Base-by-base conservation (phyloP, 2,329 filamentous ascomycete genomes). In the Blastomyces parvus region DNA sequence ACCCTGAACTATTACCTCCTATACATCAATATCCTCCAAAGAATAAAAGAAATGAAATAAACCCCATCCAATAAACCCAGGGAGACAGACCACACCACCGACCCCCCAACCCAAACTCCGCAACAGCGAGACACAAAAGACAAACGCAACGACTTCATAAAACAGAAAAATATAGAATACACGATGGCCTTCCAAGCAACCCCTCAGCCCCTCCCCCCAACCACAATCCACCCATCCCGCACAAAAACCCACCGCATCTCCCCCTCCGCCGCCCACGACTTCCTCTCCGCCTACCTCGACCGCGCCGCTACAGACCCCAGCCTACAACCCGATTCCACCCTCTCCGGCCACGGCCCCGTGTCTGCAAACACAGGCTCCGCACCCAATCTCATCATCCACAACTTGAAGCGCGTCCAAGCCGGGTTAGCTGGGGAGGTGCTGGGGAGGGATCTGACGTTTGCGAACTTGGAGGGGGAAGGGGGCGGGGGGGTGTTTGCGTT, bases 401-500 rank as follows among this genome's bases (percentile, higher is more conserved):
- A 77, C 64, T 67, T 79, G 62, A 77, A 77, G 70, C 76, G 77
- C 55, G 75, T 79, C 42, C 74, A 79, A 69, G 76, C 77, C 1
- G 77, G 77, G 40, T 65, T 79, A 25, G 72, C 73, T 0, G 77
- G 77, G 2, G 75, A 79, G 60, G 71, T 77, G 25, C 67, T 79
- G 6, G 77, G 75, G 13, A 71, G 74, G 3, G 77, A 79, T 68
- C 63, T 78, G 62, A 71, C 73, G 9, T 70, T 78, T 44, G 71
- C 70, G 17, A 77, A 74, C 64, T 68, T 64, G 42, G 63, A 55
- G 1, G 61, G 60, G 59, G 64, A 65, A 3, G 56, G 44, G 1
- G 60, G 33, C 13, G 62, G 55, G 5, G 61, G 56, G n/a, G 59
- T 44, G n/a, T 63, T 59, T 33, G 48, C 50, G 42, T 56, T 63